Percentiles rank a stretch among this genome's conserved stretches.
phyloP scores from a whole-genome alignment of 345 rosid species.

The Odontarrhena argentea region DNA sequence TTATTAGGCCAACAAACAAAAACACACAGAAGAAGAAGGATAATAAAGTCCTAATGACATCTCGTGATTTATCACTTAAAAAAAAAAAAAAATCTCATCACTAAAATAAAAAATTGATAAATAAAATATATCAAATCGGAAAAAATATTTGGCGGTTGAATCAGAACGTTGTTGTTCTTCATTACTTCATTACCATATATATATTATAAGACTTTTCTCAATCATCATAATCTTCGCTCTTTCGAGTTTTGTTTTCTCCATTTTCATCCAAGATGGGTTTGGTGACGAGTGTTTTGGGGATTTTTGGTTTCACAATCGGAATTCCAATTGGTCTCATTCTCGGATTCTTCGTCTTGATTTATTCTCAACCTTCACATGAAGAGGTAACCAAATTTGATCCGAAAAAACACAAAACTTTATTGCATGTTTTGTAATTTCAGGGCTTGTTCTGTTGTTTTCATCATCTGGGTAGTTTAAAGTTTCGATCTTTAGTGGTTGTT shows the following conservation, averaged over 20 bases:
- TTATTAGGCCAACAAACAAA: conserved; percentile 34
- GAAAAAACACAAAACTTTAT: neutral
- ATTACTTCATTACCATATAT: conserved; percentile 2
- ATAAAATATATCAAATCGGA: conserved; percentile 12
- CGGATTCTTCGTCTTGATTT: conserved; percentile 68
- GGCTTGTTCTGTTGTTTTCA: conserved; percentile 10
- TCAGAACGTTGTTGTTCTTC: conserved; percentile 32
- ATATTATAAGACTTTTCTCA: neutral
- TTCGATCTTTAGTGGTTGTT: neutral
- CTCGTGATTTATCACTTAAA: conserved; percentile 32
- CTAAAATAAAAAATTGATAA: neutral
- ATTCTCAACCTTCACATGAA: conserved; percentile 56
- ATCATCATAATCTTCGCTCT: neutral
- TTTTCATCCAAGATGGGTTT: conserved; percentile 50
- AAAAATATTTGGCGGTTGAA: conserved; percentile 42
- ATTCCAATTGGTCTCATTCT: conserved; percentile 66
- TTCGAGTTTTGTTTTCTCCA: neutral
- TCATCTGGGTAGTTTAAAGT: conserved; percentile 9
- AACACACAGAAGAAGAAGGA: neutral
- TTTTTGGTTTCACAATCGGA: conserved; percentile 72
- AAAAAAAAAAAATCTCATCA: neutral
- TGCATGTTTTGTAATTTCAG: neutral
- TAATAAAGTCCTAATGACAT: neutral
- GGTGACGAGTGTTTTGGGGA: conserved; percentile 53
- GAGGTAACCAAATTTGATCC: conserved; percentile 45